A percentile compares a stretch with the other conserved stretches of the same genome.
These are phyloP conservation scores for Parathielavia appendiculata DNA, from an alignment of 495 filamentous ascomycete genomes.

Conservation along the genomic window DNA sequence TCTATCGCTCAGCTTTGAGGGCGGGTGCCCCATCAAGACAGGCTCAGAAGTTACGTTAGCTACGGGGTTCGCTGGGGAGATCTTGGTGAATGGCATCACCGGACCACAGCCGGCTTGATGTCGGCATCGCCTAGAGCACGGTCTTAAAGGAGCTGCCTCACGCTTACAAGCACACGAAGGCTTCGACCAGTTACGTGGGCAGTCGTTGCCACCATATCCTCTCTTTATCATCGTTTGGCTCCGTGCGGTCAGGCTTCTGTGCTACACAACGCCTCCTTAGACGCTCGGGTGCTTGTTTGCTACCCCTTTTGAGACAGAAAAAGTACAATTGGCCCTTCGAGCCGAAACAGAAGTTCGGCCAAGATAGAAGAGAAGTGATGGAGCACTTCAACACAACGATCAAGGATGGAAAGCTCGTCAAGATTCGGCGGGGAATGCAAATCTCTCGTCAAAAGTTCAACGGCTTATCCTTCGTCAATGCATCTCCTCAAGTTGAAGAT, in stretches of 20 bases:
- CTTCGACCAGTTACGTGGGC: background rate
- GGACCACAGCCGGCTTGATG: background rate
- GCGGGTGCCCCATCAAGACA: constrained; percentile 2
- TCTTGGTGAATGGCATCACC: background rate
- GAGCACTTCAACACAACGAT: constrained; percentile 33
- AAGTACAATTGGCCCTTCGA: background rate
- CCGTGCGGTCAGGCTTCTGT: background rate
- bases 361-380: constrained; percentile 12
- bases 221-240: background rate
- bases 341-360: too few species aligned
- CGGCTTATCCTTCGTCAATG: constrained; percentile 32
- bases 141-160: background rate
- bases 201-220: background rate
- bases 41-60: background rate
- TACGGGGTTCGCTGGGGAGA: background rate
- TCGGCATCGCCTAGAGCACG: background rate
- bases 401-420: constrained; percentile 29
- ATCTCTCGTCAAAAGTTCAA: constrained; percentile 31
- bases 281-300: constrained; percentile 2
- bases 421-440: constrained; percentile 29
- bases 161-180: background rate
- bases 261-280: background rate
- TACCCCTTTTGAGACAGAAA: background rate
- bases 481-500: constrained; percentile 20
- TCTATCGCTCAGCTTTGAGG: background rate